These are phyloP conservation scores for Lipomyces japonicus DNA, from an alignment of 805 yeast genomes.

Conservation along the genomic window DNA sequence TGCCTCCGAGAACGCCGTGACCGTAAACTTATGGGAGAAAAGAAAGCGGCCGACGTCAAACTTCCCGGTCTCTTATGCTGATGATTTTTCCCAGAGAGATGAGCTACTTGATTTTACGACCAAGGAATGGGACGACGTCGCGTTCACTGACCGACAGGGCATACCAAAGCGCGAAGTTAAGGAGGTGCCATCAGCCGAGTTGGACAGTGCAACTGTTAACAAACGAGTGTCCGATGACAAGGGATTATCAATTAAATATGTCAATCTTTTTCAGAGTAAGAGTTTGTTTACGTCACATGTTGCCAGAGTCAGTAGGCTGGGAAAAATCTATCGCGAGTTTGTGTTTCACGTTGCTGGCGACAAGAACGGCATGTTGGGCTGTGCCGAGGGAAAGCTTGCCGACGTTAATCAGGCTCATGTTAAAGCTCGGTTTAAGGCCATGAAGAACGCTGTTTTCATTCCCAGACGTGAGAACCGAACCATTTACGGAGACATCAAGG, in stretches of 20 bases:
- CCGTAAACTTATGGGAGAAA: conserved; percentile 56
- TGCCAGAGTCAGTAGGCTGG: conserved; percentile 86
- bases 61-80: conserved; percentile 68
- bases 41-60: conserved; percentile 45
- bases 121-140: conserved; percentile 47
- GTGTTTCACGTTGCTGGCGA: conserved; percentile 90
- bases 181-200: background rate
- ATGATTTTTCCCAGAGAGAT: conserved; percentile 68
- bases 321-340: conserved; percentile 78
- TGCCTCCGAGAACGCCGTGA: conserved; percentile 70
- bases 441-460: conserved; percentile 72
- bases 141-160: conserved; percentile 51
- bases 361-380: conserved; percentile 85
- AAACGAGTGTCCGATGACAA: background rate
- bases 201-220: background rate
- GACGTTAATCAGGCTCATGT: conserved; percentile 69
- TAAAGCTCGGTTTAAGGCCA: conserved; percentile 92
- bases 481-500: conserved; percentile 74
- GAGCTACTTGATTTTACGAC: conserved; percentile 67
- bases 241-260: conserved; percentile 9
- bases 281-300: conserved; percentile 53
- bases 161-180: conserved; percentile 41
- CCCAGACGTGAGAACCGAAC: conserved; percentile 92
- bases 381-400: conserved; percentile 90
- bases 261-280: conserved; percentile 1